Evolutionary conservation across 371 early-diverging fungal genomes (phyloP), one percentile per base, ranked within the genome.

Genomic region (Sporodiniella umbellata): DNA sequence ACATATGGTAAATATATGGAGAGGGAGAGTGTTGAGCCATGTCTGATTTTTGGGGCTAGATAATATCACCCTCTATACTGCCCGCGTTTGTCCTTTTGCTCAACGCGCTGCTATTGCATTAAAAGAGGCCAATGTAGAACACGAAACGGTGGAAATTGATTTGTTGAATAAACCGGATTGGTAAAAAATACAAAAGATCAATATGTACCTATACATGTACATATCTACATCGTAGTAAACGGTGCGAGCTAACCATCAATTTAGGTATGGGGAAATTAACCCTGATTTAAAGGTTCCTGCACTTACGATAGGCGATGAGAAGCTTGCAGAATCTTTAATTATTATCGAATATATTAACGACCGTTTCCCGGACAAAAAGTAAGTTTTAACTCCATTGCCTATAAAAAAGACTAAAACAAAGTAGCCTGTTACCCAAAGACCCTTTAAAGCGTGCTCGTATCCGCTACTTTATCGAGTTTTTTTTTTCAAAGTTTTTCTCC

Each of bases 151-250:
- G 19, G 61, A 74, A 26, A 83, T 87, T 45, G 86, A 87, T 48
- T 58, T 87, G 31, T 21, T 28, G 2, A 84, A 85, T 64, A 84
- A 83, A 39, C 85, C 85, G n/a, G 57, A 62, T 6, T 85, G 85
- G 85, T 66, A 62, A 49, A 31, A 5, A 17, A 42, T 10, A 19
- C n/a, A n/a, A n/a, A n/a, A n/a, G n/a, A n/a, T n/a, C n/a, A n/a
- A n/a, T n/a, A n/a, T n/a, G n/a, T n/a, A n/a, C n/a, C n/a, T n/a
- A n/a, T n/a, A n/a, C n/a, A n/a, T n/a, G n/a, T n/a, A n/a, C n/a
- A n/a, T n/a, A n/a, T n/a, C n/a, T n/a, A n/a, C n/a, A n/a, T n/a
- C n/a, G n/a, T n/a, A n/a, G n/a, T n/a, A n/a, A n/a, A n/a, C n/a
- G n/a, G n/a, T n/a, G n/a, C n/a, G n/a, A n/a, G n/a, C n/a, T n/a